Conservation (phyloP, 2,329 filamentous ascomycete genomes). For the Sporothrix euskadiensis region DNA sequence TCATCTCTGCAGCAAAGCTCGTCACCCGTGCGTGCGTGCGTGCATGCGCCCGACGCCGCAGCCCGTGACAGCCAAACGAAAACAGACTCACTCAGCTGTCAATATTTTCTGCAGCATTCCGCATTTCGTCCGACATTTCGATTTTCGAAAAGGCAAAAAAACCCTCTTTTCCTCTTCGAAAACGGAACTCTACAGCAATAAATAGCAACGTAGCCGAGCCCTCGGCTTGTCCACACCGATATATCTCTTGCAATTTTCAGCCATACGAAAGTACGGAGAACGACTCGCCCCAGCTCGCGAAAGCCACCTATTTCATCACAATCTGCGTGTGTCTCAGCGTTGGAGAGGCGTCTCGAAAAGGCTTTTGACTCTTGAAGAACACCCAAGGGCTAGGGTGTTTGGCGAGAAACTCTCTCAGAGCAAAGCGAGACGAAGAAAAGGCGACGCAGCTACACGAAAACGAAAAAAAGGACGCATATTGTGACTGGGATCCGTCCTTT, state of each 20-base stretch:
- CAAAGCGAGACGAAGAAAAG: not conserved
- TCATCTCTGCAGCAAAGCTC: not conserved
- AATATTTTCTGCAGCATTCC: conserved; percentile 14
- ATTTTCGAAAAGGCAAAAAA: not conserved
- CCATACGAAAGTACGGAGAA: not conserved
- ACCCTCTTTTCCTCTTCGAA: not conserved
- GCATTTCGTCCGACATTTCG: not conserved
- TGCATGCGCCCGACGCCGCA: not conserved
- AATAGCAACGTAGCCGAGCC: not conserved
- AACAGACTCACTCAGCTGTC: conserved; percentile 14
- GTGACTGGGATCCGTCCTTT: not conserved
- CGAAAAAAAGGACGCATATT: not conserved
- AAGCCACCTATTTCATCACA: not conserved
- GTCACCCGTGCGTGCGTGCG: not conserved
- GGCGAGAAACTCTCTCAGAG: not conserved
- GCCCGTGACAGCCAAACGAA: conserved; percentile 4
- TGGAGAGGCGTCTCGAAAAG: not conserved
- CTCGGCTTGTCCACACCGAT: not conserved
- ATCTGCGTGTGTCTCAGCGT: not conserved
- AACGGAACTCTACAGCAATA: not conserved
- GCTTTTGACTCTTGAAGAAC: not conserved
- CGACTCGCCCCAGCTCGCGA: not conserved
- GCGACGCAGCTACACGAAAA: not conserved
- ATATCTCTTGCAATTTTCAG: not conserved
- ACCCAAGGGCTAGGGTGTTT: not conserved